Conservation (phyloP, 2,329 filamentous ascomycete genomes). For the Fusarium xylarioides region DNA sequence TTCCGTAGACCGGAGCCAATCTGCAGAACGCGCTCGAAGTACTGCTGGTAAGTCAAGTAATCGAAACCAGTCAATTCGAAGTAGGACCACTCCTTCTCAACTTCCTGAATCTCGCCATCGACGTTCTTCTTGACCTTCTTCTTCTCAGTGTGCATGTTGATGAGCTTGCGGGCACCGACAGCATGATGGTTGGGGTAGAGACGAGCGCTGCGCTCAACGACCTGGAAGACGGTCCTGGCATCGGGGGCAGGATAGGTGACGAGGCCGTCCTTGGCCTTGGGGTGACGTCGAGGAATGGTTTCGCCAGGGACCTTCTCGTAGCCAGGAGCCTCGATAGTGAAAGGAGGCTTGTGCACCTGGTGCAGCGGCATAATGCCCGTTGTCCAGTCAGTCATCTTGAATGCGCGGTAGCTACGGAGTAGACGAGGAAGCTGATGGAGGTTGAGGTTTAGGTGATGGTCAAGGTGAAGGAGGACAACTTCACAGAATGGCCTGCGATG, state of each 20-base stretch:
- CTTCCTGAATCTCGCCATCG: slow-evolving; percentile 79
- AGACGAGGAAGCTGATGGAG: slow-evolving; percentile 6
- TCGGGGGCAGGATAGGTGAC: slow-evolving; percentile 71
- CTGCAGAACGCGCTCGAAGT: slow-evolving; percentile 73
- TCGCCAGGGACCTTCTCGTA: slow-evolving; percentile 78
- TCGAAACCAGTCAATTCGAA: slow-evolving; percentile 83
- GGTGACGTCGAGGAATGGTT: slow-evolving; percentile 82
- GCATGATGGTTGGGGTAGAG: slow-evolving; percentile 70
- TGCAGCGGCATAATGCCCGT: slow-evolving; percentile 60
- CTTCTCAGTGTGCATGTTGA: slow-evolving; percentile 82
- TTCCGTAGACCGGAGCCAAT: slow-evolving; percentile 78
- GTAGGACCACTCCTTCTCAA: slow-evolving; percentile 92
- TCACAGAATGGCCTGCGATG: slow-evolving; percentile 14
- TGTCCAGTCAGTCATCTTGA: slow-evolving; percentile 48
- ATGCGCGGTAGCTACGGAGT: slow-evolving; percentile 23
- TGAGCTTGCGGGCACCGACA: slow-evolving; percentile 75
- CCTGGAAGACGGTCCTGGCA: slow-evolving; percentile 80
- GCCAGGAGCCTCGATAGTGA: slow-evolving; percentile 76
- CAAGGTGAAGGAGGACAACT: slow-evolving; percentile 10
- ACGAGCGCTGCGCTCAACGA: slow-evolving; percentile 74
- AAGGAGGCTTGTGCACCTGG: slow-evolving; percentile 75
- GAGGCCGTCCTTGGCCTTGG: slow-evolving; percentile 75
- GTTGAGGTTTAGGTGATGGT: neutral
- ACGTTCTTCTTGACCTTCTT: slow-evolving; percentile 92
- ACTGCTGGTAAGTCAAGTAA: slow-evolving; percentile 82